These are phyloP conservation scores for Baorangia bicolor DNA, from an alignment of 768 basidiomycete species.

Conservation along the genomic window DNA sequence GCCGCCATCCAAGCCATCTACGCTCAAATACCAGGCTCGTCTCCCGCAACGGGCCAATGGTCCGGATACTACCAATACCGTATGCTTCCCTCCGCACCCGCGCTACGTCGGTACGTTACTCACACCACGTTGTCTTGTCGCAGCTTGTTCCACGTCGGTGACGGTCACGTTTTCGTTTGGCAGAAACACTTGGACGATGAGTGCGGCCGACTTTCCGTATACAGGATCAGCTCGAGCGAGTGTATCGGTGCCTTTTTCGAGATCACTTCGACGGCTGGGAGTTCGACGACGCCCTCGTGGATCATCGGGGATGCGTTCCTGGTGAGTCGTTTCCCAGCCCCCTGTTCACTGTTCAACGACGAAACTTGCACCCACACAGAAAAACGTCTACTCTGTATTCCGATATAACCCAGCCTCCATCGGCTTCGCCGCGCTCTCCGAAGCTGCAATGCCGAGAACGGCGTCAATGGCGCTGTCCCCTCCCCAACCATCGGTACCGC, in stretches of 20 bases:
- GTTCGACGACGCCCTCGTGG: slow-evolving; percentile 40
- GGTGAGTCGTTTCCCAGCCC: slow-evolving; percentile 12
- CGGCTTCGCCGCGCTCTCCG: slow-evolving; percentile 50
- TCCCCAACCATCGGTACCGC: slow-evolving; percentile 57
- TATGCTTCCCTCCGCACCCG: slow-evolving; percentile 10
- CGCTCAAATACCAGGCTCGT: slow-evolving; percentile 43
- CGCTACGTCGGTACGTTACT: background rate
- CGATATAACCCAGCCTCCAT: slow-evolving; percentile 47
- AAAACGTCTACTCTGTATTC: slow-evolving; percentile 61
- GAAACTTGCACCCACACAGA: slow-evolving; percentile 23
- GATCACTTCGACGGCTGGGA: slow-evolving; percentile 30
- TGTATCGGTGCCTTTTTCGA: slow-evolving; percentile 59
- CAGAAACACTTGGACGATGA: slow-evolving; percentile 46
- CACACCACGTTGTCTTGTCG: background rate
- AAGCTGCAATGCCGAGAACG: slow-evolving; percentile 25
- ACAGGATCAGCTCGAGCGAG: slow-evolving; percentile 35
- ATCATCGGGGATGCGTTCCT: slow-evolving; percentile 55
- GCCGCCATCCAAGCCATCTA: slow-evolving; percentile 42
- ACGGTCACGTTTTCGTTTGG: slow-evolving; percentile 45
- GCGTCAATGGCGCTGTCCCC: slow-evolving; percentile 41
- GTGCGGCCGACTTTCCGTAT: slow-evolving; percentile 46
- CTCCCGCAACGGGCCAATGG: slow-evolving; percentile 35
- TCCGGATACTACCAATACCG: slow-evolving; percentile 51
- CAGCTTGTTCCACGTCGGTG: slow-evolving; percentile 39
- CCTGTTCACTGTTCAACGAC: background rate